Evolutionary conservation across 2,329 filamentous ascomycete genomes (phyloP).

Genomic region (Cladorrhinum sp.): DNA sequence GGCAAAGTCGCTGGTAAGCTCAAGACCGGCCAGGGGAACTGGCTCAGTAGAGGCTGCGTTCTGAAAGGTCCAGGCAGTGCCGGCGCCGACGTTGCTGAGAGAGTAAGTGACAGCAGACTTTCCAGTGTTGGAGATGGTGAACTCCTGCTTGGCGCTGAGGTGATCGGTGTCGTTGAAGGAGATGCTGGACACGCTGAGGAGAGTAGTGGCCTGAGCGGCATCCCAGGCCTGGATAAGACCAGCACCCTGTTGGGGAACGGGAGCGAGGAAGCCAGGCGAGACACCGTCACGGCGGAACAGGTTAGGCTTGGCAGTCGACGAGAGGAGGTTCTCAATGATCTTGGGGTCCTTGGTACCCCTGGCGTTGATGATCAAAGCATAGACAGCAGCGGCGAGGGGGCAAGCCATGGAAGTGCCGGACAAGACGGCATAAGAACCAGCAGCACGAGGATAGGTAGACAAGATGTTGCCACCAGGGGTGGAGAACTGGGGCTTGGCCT

Average conservation of each 20-base stretch:
- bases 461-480: slow-evolving; percentile 50
- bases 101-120: slow-evolving; percentile 48
- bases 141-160: slow-evolving; percentile 47
- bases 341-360: slow-evolving; percentile 51
- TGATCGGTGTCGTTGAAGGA: slow-evolving; percentile 64
- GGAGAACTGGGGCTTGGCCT: slow-evolving; percentile 47
- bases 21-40: slow-evolving; percentile 42
- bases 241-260: slow-evolving; percentile 58
- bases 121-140: slow-evolving; percentile 56
- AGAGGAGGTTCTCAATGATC: slow-evolving; percentile 48
- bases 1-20: slow-evolving; percentile 41
- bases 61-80: slow-evolving; percentile 53
- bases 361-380: slow-evolving; percentile 52
- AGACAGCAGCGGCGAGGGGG: slow-evolving; percentile 49
- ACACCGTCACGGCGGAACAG: slow-evolving; percentile 45
- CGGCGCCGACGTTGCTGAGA: slow-evolving; percentile 48
- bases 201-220: slow-evolving; percentile 51
- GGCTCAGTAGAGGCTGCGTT: slow-evolving; percentile 35
- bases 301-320: slow-evolving; percentile 48
- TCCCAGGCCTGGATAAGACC: slow-evolving; percentile 60
- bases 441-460: slow-evolving; percentile 46
- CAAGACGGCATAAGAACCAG: slow-evolving; percentile 45
- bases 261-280: slow-evolving; percentile 43
- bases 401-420: slow-evolving; percentile 55
- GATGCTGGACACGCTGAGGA: slow-evolving; percentile 55